Base-by-base conservation (phyloP, 2,329 filamentous ascomycete genomes). In the Chrysoporthe deuterocubensis region DNA sequence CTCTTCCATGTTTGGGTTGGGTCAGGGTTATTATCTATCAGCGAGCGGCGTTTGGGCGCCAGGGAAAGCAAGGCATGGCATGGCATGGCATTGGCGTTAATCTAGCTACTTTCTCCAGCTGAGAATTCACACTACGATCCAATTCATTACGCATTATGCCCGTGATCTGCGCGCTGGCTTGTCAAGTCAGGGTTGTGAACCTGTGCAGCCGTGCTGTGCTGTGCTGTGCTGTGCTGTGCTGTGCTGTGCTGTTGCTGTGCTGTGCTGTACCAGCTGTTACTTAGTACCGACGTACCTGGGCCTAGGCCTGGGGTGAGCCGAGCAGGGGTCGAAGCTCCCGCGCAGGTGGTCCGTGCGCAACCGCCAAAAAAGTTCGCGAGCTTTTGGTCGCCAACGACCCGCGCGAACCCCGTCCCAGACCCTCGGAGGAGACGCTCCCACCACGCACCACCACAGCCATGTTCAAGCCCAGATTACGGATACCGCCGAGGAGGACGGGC, bases 401-500 rank as follows among this genome's bases (percentile, higher is more conserved):
- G 34, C 58, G 42, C 43, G 21, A 40, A n/a, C n/a, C 26, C 9
- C 21, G 18, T 40, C 37, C 37, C 7, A 16, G 13, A n/a, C 14
- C 37, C 4, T 9, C 37, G 13, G 8, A 16, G 42, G 40, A 32
- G 26, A 9, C 58, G 14, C 26, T 26, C 13, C 21, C 42, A 43
- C 18, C 26, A 44, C 43, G 9, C n/a, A 26, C 21, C n/a, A 32
- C 57, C 58, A 43, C 61, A 66, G 81, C 73, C 70, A 84, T 88
- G 86, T 77, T 88, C 73, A 83, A 84, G 73, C 79, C 85, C 66
- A 80, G 83, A 79, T 79, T 87, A 83, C 82, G 84, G 74, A 80
- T 83, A 80, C 83, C 84, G 69, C 83, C 84, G 69, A 79, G 81
- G 72, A 76, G 67, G 62, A 44, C 58, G 46, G 46, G 58, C 43